A percentile compares a stretch with the other conserved stretches of the same genome.
Conservation (phyloP, 2,329 filamentous ascomycete species). For the Teratosphaeria destructans region DNA sequence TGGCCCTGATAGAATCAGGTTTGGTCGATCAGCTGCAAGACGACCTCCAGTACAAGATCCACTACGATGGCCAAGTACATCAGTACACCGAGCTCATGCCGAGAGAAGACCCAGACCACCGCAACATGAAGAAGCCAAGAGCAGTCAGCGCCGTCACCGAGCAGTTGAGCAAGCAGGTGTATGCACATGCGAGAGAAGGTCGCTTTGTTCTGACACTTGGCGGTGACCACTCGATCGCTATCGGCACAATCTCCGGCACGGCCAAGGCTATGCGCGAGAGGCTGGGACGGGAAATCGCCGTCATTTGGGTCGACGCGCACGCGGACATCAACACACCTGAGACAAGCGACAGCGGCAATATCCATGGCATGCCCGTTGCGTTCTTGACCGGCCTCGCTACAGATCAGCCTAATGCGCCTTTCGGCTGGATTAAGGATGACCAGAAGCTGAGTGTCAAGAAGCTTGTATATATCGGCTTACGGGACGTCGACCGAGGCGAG, state of each 20-base stretch:
- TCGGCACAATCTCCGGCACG: constrained; percentile 81
- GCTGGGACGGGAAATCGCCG: constrained; percentile 70
- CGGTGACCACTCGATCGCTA: constrained; percentile 92
- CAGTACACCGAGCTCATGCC: constrained; percentile 69
- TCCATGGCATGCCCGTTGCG: constrained; percentile 94
- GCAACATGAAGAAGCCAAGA: constrained; percentile 88
- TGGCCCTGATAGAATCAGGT: constrained; percentile 78
- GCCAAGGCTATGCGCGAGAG: constrained; percentile 80
- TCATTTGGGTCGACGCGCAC: constrained; percentile 98
- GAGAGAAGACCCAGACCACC: constrained; percentile 62
- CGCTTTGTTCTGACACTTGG: constrained; percentile 87
- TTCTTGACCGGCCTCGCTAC: constrained; percentile 79
- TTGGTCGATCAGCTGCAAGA: constrained; percentile 72
- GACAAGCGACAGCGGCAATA: constrained; percentile 78
- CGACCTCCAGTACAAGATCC: constrained; percentile 79
- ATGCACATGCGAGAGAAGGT: constrained; percentile 71
- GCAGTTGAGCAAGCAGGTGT: constrained; percentile 72
- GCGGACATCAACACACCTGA: constrained; percentile 97
- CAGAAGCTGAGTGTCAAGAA: constrained; percentile 64
- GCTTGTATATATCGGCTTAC: constrained; percentile 90
- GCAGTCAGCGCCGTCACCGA: constrained; percentile 77
- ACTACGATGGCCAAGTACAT: constrained; percentile 75
- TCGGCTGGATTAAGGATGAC: constrained; percentile 78
- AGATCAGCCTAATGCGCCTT: constrained; percentile 55
- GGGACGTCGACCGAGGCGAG: constrained; percentile 88